Evolutionary conservation across 75 land plant species (phyloP), one percentile per base, ranked within the genome.

Genomic region (Pseudotsuga menziesii): DNA sequence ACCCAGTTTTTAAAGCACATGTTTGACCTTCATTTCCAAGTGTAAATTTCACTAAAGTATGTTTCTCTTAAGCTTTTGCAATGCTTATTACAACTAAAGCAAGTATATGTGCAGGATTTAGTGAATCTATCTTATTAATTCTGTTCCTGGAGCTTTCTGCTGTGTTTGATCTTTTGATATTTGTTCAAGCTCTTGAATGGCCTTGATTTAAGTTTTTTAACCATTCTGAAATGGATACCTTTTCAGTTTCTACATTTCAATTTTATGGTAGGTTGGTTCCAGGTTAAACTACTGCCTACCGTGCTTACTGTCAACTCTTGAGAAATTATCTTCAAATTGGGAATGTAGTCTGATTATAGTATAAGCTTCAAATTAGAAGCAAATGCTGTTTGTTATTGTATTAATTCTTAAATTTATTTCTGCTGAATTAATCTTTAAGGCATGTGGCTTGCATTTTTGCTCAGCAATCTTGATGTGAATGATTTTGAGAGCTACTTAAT

Each of bases 401-500:
- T 13, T 32, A 9, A 27, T 23, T 63, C 29, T 63, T 25, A 2
- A 27, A 20, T 63, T 63, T 63, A 6, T 25, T 27, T 29, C 8
- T 32, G 29, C 15, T 44, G 12, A 63, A 61, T 61, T 1, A 23
- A 26, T 23, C 26, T 61, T 15, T 69, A 26, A 25, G 16, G 27
- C 69, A 32, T 13, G 12, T 64, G 25, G 69, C 69, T 32, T 64
- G 61, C 61, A 59, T 59, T 59, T 59, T 59, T 59, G 69, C 69
- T 36, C 23, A 6, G 23, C 26, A 61, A 25, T 11, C 48, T 7
- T 22, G 27, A 26, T 61, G 25, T 26, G 26, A 61, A 63, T 27
- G 29, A 29, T 25, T 63, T 63, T 4, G 29, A 27, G 35, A 13
- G 2, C 17, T 63, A 27, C 13, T 27, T 29, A 4, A 1, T 48